Conservation (phyloP, 23 red algal genomes). For the Gracilaria domingensis region DNA sequence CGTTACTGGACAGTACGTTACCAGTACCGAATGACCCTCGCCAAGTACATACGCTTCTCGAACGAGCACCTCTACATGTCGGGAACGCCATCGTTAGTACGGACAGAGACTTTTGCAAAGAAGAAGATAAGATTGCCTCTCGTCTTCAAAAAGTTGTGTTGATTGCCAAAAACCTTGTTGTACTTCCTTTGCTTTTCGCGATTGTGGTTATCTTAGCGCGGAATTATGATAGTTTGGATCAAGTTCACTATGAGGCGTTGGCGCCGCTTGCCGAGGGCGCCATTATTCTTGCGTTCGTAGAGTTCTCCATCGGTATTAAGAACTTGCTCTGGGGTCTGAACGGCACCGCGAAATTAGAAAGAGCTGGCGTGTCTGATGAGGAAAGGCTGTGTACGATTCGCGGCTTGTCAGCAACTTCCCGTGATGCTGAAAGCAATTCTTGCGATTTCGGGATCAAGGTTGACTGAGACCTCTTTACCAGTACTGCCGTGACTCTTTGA, state of each 20-base stretch:
- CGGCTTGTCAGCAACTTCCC: background rate
- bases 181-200: constrained; percentile 34
- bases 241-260: constrained; percentile 10
- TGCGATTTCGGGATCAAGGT: background rate
- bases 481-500: background rate
- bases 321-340: constrained; percentile 39
- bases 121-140: constrained; percentile 21
- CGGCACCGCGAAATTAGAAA: background rate
- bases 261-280: constrained; percentile 24
- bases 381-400: constrained; percentile 4
- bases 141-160: constrained; percentile 30
- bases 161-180: constrained; percentile 45
- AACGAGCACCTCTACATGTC: constrained; percentile 13
- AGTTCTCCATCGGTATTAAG: constrained; percentile 42
- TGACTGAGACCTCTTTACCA: background rate
- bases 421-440: background rate
- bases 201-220: constrained; percentile 17
- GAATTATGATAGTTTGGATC: constrained; percentile 33
- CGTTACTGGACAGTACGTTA: background rate
- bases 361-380: background rate
- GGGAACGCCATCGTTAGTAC: constrained; percentile 43
- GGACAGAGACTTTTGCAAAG: background rate
- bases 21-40: background rate
- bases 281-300: constrained; percentile 40
- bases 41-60: background rate